Conservation (phyloP, 306 rosid genomes). For the Cajanus cajan region DNA sequence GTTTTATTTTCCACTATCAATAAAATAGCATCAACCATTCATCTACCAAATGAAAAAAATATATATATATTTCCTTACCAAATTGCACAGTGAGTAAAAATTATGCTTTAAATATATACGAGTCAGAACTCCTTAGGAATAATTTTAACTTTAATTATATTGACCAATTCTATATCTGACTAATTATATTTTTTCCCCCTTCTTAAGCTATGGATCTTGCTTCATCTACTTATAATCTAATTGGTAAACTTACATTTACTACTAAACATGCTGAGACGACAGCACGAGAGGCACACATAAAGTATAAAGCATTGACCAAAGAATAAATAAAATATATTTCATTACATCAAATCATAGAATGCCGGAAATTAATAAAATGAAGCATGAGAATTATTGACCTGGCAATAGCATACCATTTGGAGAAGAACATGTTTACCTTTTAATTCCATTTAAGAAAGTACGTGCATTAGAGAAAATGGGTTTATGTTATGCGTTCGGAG, state of each 20-base stretch:
- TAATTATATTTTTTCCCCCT: neutral
- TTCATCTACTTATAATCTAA: neutral
- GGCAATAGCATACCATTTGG: neutral
- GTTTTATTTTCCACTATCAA: neutral
- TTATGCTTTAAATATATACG: neutral
- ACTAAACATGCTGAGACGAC: neutral
- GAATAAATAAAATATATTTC: neutral
- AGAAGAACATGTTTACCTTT: conserved; percentile 29
- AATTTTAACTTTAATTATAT: neutral
- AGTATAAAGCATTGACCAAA: conserved; percentile 31
- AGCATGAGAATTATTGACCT: conserved; percentile 13
- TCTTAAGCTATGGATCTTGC: conserved; percentile 10
- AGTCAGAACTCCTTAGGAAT: neutral
- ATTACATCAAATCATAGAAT: conserved; percentile 31
- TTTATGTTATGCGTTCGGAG: neutral
- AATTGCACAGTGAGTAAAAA: neutral
- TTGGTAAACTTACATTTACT: conserved; percentile 7
- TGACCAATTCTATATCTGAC: neutral
- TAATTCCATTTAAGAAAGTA: conserved; percentile 27
- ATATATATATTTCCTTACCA: neutral
- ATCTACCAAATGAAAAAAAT: neutral
- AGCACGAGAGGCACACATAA: neutral
- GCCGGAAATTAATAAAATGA: conserved; percentile 6
- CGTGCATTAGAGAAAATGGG: conserved; percentile 7
- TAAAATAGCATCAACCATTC: neutral